Conservation (phyloP, 1,284 basidiomycete species). For the Bondarzewia mesenterica region DNA sequence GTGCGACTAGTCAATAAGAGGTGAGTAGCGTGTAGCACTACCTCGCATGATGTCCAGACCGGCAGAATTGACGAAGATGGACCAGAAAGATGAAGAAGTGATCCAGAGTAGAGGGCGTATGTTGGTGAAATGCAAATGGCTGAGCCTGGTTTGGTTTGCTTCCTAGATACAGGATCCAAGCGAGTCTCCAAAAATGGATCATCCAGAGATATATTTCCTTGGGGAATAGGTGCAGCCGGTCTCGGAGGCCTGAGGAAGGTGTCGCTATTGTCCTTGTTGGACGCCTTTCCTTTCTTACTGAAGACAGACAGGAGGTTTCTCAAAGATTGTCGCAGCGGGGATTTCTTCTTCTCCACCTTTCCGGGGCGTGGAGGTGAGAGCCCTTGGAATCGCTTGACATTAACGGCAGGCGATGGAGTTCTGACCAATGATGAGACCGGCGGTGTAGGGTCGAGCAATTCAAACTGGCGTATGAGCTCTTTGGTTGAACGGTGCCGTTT, state of each 20-base stretch:
- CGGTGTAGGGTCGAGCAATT: constrained; percentile 19
- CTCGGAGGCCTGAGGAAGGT: constrained; percentile 1
- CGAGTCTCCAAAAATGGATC: neutral
- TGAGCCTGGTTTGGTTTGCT: constrained; percentile 6
- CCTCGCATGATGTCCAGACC: constrained; percentile 48
- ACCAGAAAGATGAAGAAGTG: constrained; percentile 43
- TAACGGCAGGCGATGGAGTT: neutral
- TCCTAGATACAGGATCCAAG: neutral
- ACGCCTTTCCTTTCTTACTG: constrained; percentile 39
- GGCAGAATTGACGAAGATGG: constrained; percentile 25
- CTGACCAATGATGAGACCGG: too few relatives aligned
- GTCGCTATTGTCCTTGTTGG: constrained; percentile 20
- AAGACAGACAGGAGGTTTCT: constrained; percentile 57
- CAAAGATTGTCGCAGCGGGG: constrained; percentile 57
- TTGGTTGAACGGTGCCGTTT: constrained; percentile 22
- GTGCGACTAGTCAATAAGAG: constrained; percentile 42
- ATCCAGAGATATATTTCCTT: neutral
- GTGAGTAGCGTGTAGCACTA: constrained; percentile 35
- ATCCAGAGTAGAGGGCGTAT: constrained; percentile 25
- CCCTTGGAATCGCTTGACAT: neutral
- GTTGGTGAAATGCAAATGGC: constrained; percentile 23
- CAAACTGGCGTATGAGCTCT: constrained; percentile 27
- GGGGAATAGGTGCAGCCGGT: neutral
- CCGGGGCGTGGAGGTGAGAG: constrained; percentile 8
- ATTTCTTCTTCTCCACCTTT: constrained; percentile 19